Percentiles rank a stretch among this genome's conserved stretches.
phyloP scores from a whole-genome alignment of 2,329 filamentous ascomycete genomes.

The Fusarium chuoi region DNA sequence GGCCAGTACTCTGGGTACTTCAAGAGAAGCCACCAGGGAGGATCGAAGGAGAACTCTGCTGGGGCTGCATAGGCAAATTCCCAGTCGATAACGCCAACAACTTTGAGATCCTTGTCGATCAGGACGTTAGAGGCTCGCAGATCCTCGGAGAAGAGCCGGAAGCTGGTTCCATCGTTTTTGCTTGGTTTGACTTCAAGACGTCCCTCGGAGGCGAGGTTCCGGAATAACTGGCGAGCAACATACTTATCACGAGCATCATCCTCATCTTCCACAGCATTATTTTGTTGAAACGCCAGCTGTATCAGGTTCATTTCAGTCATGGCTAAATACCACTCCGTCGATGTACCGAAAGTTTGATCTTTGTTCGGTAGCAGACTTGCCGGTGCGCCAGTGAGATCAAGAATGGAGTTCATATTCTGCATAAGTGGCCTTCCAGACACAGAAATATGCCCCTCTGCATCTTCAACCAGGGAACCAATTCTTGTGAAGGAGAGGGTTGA shows the following conservation, averaged over 20 bases:
- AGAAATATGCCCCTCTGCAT: rapidly evolving
- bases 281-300: background rate
- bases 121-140: background rate
- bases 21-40: too few species aligned
- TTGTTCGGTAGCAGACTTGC: background rate
- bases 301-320: background rate
- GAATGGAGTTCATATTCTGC: background rate
- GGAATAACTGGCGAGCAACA: background rate
- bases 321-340: background rate
- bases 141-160: background rate
- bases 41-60: too few species aligned
- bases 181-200: background rate
- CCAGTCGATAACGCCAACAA: background rate
- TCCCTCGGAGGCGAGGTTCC: background rate
- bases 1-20: too few species aligned
- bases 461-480: background rate
- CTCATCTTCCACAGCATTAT: background rate
- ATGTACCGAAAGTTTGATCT: background rate
- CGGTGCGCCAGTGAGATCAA: background rate
- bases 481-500: background rate
- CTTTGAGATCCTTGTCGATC: background rate
- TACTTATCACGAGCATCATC: background rate
- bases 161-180: background rate
- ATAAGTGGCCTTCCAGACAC: background rate
- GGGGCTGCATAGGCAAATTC: background rate